Conservation (phyloP, 2,329 filamentous ascomycete genomes). For the Claviceps pusilla region DNA sequence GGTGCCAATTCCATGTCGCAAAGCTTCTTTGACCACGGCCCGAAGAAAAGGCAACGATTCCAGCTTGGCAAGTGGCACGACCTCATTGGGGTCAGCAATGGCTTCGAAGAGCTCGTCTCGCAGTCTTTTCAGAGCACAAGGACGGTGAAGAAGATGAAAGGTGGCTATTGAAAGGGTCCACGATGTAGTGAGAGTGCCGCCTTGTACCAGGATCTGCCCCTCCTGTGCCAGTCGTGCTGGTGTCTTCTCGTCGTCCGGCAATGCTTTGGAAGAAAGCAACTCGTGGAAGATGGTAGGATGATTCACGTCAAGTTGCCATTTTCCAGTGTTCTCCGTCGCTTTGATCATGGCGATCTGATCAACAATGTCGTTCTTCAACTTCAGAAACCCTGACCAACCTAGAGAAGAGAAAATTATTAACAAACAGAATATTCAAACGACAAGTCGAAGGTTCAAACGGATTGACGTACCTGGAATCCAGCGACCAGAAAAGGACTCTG, state of each 20-base stretch:
- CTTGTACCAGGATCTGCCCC: slow-evolving; percentile 22
- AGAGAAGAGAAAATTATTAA: slow-evolving; percentile 8
- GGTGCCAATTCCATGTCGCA: slow-evolving; percentile 33
- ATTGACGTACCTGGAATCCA: slow-evolving; percentile 15
- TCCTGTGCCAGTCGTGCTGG: slow-evolving; percentile 22
- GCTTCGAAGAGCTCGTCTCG: slow-evolving; percentile 22
- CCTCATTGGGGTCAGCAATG: slow-evolving; percentile 17
- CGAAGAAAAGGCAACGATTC: slow-evolving; percentile 28
- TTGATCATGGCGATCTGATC: slow-evolving; percentile 22
- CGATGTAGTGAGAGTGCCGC: slow-evolving; percentile 26
- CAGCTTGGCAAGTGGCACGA: slow-evolving; percentile 15
- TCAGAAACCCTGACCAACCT: slow-evolving; percentile 24
- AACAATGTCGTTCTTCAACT: slow-evolving; percentile 24
- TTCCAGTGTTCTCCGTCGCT: slow-evolving; percentile 17
- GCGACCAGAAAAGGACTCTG: slow-evolving; percentile 20
- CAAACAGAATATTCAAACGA: slow-evolving; percentile 1
- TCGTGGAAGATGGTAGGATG: slow-evolving; percentile 23
- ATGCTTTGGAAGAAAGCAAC: slow-evolving; percentile 16
- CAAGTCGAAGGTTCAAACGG: background rate
- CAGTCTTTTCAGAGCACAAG: slow-evolving; percentile 15
- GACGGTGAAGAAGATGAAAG: slow-evolving; percentile 21
- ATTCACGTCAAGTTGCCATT: slow-evolving; percentile 19
- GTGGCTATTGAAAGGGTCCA: slow-evolving; percentile 20
- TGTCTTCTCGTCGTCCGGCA: slow-evolving; percentile 21
- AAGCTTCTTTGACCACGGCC: slow-evolving; percentile 35